phyloP scores from a whole-genome alignment of 1,139 yeast genomes.

The Protomyces arabidopsidicola region DNA sequence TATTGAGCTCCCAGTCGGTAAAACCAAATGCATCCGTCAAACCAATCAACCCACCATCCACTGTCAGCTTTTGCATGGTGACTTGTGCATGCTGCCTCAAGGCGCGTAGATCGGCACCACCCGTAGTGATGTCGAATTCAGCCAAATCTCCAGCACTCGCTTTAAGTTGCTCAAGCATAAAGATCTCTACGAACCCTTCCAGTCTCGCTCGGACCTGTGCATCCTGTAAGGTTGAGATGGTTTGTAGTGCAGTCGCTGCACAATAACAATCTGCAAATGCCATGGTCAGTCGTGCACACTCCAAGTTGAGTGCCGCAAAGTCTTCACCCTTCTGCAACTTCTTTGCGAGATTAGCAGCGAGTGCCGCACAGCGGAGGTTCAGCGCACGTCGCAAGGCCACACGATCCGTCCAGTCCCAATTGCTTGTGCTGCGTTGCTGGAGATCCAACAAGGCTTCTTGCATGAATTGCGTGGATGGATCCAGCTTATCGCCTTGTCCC shows the following conservation, averaged over 20 bases:
- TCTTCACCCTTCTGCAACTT: background rate
- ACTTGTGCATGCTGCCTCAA: background rate
- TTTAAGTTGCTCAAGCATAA: constrained; percentile 3
- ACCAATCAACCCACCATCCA: constrained; percentile 49
- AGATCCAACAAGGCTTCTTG: background rate
- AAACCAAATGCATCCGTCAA: constrained; percentile 86
- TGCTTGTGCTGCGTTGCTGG: background rate
- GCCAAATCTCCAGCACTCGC: constrained; percentile 7
- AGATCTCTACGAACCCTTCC: background rate
- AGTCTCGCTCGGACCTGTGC: background rate
- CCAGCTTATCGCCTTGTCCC: background rate
- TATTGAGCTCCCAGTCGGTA: constrained; percentile 77
- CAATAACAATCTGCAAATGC: constrained; percentile 13
- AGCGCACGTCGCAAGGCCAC: background rate
- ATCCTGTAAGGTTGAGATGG: background rate
- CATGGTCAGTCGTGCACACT: constrained; percentile 21
- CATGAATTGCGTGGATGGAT: constrained; percentile 16
- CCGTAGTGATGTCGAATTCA: background rate
- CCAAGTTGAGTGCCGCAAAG: constrained; percentile 10
- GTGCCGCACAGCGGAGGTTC: background rate
- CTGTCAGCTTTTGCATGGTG: background rate
- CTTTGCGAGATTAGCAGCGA: constrained; percentile 1
- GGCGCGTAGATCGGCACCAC: background rate
- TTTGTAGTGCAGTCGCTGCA: background rate
- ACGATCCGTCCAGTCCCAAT: constrained; percentile 8